phyloP scores from a whole-genome alignment of 306 rosid genomes.

The Quercus bicolor region DNA sequence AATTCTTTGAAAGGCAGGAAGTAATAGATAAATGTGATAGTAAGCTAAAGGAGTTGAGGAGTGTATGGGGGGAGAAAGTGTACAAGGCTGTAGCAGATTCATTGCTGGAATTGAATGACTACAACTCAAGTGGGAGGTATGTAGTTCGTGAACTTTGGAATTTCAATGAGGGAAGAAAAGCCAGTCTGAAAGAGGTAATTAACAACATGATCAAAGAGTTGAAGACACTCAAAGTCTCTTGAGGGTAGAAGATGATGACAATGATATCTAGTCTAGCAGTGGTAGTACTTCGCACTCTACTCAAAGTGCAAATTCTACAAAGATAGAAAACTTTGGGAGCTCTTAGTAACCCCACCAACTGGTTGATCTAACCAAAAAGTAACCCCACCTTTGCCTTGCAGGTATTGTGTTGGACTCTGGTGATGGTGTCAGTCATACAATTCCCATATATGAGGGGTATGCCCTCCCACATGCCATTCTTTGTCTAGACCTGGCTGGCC shows the following conservation, averaged over 20 bases:
- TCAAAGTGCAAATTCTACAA: background rate
- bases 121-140: slow-evolving; percentile 1
- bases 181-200: background rate
- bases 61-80: background rate
- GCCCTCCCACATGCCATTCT: too few relatives aligned
- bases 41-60: background rate
- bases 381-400: too few relatives aligned
- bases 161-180: background rate
- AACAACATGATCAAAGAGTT: background rate
- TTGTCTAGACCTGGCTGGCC: too few relatives aligned
- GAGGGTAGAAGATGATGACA: background rate
- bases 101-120: background rate
- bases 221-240: background rate
- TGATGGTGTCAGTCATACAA: too few relatives aligned
- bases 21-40: background rate
- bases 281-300: too few relatives aligned
- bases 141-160: slow-evolving; percentile 4
- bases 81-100: background rate
- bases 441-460: too few relatives aligned
- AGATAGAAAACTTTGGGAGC: background rate
- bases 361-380: too few relatives aligned
- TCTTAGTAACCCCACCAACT: too few relatives aligned
- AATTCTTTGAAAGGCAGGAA: background rate
- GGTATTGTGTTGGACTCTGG: too few relatives aligned
- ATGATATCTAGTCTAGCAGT: background rate